phyloP scores from a whole-genome alignment of 192 early-diverging fungal genomes.

The Linderina pennispora region DNA sequence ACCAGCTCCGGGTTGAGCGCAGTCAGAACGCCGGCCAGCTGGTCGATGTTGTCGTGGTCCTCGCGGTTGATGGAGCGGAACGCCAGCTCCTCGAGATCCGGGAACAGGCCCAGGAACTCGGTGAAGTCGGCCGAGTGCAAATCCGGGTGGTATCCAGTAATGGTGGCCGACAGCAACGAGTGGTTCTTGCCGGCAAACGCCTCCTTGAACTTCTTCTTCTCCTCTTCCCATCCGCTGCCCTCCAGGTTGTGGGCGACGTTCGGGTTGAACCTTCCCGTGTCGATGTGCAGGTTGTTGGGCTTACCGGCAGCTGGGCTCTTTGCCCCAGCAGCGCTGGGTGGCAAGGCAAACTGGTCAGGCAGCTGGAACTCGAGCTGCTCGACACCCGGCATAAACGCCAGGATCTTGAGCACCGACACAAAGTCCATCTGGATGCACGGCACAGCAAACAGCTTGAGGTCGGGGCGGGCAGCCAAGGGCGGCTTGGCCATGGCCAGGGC shows the following conservation, averaged over 20 bases:
- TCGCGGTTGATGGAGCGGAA: slow-evolving; percentile 34
- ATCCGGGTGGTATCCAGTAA: slow-evolving; percentile 37
- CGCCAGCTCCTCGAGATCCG: slow-evolving; percentile 35
- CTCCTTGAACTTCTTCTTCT: slow-evolving; percentile 23
- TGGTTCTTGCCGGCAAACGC: slow-evolving; percentile 30
- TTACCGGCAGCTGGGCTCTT: neutral
- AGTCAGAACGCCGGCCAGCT: slow-evolving; percentile 40
- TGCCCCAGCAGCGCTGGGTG: neutral
- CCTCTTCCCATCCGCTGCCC: slow-evolving; percentile 34
- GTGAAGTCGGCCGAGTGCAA: slow-evolving; percentile 34
- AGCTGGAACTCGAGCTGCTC: slow-evolving; percentile 45
- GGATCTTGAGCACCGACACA: slow-evolving; percentile 23
- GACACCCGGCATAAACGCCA: slow-evolving; percentile 26
- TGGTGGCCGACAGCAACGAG: slow-evolving; percentile 32
- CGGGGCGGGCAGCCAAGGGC: slow-evolving; percentile 17
- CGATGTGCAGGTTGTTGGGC: neutral
- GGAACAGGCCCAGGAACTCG: slow-evolving; percentile 40
- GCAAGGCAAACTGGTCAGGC: slow-evolving; percentile 26
- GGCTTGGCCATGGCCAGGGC: slow-evolving; percentile 24
- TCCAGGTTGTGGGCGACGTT: slow-evolving; percentile 35
- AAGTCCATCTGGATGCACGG: slow-evolving; percentile 42
- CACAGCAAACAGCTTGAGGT: slow-evolving; percentile 32
- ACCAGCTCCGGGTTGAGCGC: slow-evolving; percentile 39
- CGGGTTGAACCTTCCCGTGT: neutral
- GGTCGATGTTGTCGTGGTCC: slow-evolving; percentile 44